These are phyloP conservation scores for Coffea humblotiana DNA, from an alignment of 305 asterid genomes.

Conservation along the genomic window DNA sequence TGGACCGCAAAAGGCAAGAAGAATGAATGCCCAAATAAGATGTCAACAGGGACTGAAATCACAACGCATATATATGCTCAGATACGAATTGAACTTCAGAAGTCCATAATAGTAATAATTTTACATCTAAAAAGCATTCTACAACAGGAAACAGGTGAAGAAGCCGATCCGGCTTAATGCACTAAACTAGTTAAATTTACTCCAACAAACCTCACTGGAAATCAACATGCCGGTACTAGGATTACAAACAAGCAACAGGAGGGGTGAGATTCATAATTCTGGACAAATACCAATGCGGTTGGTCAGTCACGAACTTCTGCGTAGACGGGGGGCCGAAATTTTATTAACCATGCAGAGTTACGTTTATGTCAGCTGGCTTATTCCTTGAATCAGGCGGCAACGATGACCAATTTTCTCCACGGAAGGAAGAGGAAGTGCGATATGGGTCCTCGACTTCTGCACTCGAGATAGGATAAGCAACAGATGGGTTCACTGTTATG, in stretches of 20 bases:
- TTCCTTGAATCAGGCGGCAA: conserved; percentile 48
- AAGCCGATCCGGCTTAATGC: conserved; percentile 12
- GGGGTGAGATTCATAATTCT: conserved; percentile 4
- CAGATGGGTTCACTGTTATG: conserved; percentile 27
- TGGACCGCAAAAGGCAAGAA: neutral
- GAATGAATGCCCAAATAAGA: neutral
- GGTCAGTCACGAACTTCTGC: conserved; percentile 25
- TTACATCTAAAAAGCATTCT: conserved; percentile 33
- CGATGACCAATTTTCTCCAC: conserved; percentile 62
- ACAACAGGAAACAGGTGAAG: conserved; percentile 5
- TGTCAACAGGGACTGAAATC: conserved; percentile 5
- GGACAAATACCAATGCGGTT: conserved; percentile 15
- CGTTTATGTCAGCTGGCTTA: conserved; percentile 60
- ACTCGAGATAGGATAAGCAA: conserved; percentile 47
- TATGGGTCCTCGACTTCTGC: conserved; percentile 45
- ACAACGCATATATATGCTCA: neutral
- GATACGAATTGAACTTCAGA: conserved; percentile 12
- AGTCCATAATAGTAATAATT: conserved; percentile 27
- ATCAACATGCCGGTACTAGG: conserved; percentile 26
- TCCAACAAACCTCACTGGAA: conserved; percentile 29
- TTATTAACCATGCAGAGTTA: conserved; percentile 41
- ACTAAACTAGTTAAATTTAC: conserved; percentile 28
- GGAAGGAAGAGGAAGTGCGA: conserved; percentile 43
- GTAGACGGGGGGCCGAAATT: neutral
- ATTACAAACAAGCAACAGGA: conserved; percentile 24